Evolutionary conservation across 345 rosid genomes (phyloP).

Genomic region (Ricinus communis): DNA sequence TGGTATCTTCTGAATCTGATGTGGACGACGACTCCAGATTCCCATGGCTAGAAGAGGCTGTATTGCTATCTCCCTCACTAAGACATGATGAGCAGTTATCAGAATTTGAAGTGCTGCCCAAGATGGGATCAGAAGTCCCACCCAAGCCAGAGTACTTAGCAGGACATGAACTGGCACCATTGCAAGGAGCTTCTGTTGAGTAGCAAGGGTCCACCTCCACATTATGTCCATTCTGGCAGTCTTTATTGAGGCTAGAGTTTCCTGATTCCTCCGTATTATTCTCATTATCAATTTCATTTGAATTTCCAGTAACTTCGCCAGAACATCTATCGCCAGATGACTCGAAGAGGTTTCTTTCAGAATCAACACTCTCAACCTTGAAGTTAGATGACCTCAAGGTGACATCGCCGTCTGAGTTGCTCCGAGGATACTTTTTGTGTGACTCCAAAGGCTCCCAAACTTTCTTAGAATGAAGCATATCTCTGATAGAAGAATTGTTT

Average conservation of each 20-base stretch:
- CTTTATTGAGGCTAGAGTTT: slow-evolving; percentile 29
- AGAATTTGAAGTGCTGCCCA: slow-evolving; percentile 62
- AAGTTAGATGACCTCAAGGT: slow-evolving; percentile 49
- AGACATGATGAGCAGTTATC: slow-evolving; percentile 88
- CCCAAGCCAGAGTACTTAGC: slow-evolving; percentile 20
- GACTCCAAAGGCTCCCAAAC: slow-evolving; percentile 81
- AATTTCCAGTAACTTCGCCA: slow-evolving; percentile 44
- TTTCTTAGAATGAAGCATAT: slow-evolving; percentile 49
- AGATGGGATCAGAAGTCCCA: slow-evolving; percentile 41
- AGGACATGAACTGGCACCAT: slow-evolving; percentile 37
- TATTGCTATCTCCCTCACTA: slow-evolving; percentile 81
- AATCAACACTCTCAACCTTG: slow-evolving; percentile 40
- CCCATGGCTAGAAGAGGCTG: slow-evolving; percentile 63
- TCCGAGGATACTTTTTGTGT: slow-evolving; percentile 56
- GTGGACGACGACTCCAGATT: slow-evolving; percentile 71
- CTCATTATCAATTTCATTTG: slow-evolving; percentile 34
- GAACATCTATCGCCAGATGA: slow-evolving; percentile 41
- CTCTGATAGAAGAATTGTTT: slow-evolving; percentile 44
- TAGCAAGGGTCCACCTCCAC: slow-evolving; percentile 29
- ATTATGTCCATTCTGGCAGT: slow-evolving; percentile 37
- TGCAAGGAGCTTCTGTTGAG: slow-evolving; percentile 38
- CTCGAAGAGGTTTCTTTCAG: slow-evolving; percentile 31
- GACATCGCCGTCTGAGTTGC: slow-evolving; percentile 63
- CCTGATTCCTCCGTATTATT: slow-evolving; percentile 26
- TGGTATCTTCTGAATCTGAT: slow-evolving; percentile 81